phyloP scores from a whole-genome alignment of 352 stramenopile genomes.

The Phytopythium ostracodes region DNA sequence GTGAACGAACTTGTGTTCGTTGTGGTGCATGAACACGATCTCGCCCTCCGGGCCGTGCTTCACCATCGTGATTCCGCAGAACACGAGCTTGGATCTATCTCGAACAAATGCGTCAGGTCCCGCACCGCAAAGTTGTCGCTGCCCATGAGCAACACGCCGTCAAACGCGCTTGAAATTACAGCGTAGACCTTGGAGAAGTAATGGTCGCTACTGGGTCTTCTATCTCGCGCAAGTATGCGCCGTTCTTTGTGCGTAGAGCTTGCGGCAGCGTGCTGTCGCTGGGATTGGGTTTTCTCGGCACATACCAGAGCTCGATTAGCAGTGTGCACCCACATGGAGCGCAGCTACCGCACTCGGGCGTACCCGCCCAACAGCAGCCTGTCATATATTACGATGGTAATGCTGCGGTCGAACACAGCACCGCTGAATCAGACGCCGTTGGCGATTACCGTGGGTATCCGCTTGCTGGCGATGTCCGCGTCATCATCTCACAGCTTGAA shows the following conservation, averaged over 20 bases:
- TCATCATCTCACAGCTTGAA: neutral
- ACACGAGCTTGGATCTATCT: constrained; percentile 14
- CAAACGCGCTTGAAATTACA: constrained; percentile 50
- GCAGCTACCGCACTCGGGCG: constrained; percentile 31
- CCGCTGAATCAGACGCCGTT: neutral
- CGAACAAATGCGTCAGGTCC: constrained; percentile 65
- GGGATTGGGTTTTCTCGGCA: constrained; percentile 28
- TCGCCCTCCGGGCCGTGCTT: constrained; percentile 65
- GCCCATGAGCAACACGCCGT: constrained; percentile 52
- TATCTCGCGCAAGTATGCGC: constrained; percentile 43
- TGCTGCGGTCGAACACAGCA: constrained; percentile 11
- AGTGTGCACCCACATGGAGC: constrained; percentile 37
- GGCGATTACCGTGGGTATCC: neutral
- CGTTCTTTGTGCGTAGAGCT: constrained; percentile 29
- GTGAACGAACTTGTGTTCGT: constrained; percentile 22
- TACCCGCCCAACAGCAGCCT: constrained; percentile 29
- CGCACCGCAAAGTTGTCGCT: constrained; percentile 58
- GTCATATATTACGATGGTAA: constrained; percentile 34
- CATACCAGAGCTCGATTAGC: constrained; percentile 61
- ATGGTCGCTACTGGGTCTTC: constrained; percentile 29
- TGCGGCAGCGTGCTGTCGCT: constrained; percentile 31
- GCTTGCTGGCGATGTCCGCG: neutral
- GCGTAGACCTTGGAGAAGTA: constrained; percentile 60
- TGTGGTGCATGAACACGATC: constrained; percentile 81
- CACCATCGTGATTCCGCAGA: constrained; percentile 77